Evolutionary conservation across 345 rosid species (phyloP).

Genomic region (Rhodamnia rubescens): DNA sequence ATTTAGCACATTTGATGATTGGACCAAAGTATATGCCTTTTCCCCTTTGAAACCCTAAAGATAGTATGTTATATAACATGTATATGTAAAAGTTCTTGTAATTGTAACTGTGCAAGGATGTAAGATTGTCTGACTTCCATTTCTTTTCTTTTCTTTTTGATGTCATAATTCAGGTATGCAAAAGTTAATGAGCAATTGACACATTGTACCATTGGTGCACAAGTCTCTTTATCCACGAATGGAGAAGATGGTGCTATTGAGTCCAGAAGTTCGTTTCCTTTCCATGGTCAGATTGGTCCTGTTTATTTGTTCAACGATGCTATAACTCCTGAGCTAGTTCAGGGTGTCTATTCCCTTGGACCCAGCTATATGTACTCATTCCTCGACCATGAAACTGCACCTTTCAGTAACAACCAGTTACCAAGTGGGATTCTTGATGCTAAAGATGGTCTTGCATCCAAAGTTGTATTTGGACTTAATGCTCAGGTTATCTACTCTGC

Average conservation of each 20-base stretch:
- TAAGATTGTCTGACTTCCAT: background rate
- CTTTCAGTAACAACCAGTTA: slow-evolving; percentile 39
- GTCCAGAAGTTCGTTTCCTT: slow-evolving; percentile 39
- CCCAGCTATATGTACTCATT: slow-evolving; percentile 97
- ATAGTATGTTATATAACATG: background rate
- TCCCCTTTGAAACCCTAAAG: background rate
- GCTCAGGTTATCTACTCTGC: slow-evolving; percentile 55
- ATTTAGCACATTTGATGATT: background rate
- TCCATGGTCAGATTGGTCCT: slow-evolving; percentile 94
- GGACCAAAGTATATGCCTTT: background rate
- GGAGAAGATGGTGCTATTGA: slow-evolving; percentile 48
- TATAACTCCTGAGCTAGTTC: slow-evolving; percentile 75
- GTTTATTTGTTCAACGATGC: slow-evolving; percentile 77
- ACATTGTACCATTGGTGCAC: slow-evolving; percentile 70
- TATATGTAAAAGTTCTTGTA: background rate
- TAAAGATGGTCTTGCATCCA: slow-evolving; percentile 89
- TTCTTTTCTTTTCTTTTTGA: slow-evolving; percentile 4
- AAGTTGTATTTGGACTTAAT: slow-evolving; percentile 81
- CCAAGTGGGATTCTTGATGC: slow-evolving; percentile 79
- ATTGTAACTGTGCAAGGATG: background rate
- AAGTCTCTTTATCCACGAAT: slow-evolving; percentile 32
- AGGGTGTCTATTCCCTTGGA: slow-evolving; percentile 67
- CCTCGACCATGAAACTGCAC: slow-evolving; percentile 64
- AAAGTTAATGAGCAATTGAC: slow-evolving; percentile 75
- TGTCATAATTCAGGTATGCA: slow-evolving; percentile 58